Percentiles rank a stretch among this genome's conserved stretches.
These are phyloP conservation scores for Phlyctochytrium planicorne DNA, from an alignment of 192 early-diverging fungal species.

Conservation along the genomic window DNA sequence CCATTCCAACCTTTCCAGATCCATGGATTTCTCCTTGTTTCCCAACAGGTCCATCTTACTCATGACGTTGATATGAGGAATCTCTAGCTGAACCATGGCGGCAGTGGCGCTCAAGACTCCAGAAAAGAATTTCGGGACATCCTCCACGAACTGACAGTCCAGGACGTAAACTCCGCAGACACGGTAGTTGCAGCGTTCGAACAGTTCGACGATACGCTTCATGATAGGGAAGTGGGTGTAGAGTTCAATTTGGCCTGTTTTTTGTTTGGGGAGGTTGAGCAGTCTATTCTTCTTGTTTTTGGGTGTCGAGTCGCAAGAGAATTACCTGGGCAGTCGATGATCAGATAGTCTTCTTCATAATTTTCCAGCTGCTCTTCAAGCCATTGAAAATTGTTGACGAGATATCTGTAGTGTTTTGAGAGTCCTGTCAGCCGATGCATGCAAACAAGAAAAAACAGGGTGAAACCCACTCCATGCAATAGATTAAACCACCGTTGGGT, in stretches of 20 bases:
- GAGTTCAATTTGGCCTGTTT: constrained; percentile 88
- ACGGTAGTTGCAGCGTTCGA: constrained; percentile 72
- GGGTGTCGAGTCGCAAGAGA: constrained; percentile 5
- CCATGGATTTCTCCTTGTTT: constrained; percentile 22
- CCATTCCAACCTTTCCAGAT: constrained; percentile 46
- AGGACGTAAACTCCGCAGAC: constrained; percentile 93
- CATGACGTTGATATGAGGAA: constrained; percentile 98
- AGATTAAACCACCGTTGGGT: constrained; percentile 96
- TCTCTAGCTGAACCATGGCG: constrained; percentile 94
- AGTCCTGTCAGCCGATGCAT: background rate
- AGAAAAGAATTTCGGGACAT: constrained; percentile 94
- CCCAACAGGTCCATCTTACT: constrained; percentile 95
- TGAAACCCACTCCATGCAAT: constrained; percentile 84
- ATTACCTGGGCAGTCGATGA: constrained; percentile 91
- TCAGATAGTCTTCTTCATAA: constrained; percentile 95
- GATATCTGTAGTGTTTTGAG: constrained; percentile 49
- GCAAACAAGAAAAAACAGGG: background rate
- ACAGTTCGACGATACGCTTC: constrained; percentile 68
- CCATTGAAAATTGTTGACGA: constrained; percentile 96
- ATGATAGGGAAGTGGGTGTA: constrained; percentile 99
- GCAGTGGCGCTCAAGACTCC: constrained; percentile 94
- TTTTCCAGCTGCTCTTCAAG: constrained; percentile 88
- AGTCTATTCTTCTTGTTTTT: background rate
- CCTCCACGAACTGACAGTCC: constrained; percentile 93
- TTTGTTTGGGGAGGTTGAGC: background rate